Evolutionary conservation across 2,329 filamentous ascomycete species (phyloP).

Genomic region (Fusarium verrucosum): DNA sequence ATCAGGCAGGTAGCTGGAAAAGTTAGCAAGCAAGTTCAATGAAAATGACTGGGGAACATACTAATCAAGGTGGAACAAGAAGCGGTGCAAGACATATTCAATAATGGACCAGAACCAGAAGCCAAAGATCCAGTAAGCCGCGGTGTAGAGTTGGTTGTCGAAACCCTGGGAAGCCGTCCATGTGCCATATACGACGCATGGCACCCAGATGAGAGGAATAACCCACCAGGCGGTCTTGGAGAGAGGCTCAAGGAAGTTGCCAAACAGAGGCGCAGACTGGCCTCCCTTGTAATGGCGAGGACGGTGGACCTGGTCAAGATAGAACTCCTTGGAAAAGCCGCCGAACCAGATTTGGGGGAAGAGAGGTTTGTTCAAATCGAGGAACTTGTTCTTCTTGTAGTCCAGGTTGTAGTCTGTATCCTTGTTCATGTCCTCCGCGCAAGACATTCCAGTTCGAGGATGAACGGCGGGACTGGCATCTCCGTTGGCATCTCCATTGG

Average conservation of each 20-base stretch:
- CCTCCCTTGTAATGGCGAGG: constrained; percentile 96
- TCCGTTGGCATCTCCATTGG: constrained; percentile 49
- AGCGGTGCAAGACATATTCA: constrained; percentile 89
- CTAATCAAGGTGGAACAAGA: constrained; percentile 92
- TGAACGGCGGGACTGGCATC: constrained; percentile 53
- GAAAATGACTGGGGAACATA: constrained; percentile 58
- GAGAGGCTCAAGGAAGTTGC: constrained; percentile 98
- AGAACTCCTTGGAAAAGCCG: constrained; percentile 94
- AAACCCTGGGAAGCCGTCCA: constrained; percentile 72
- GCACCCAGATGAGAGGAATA: constrained; percentile 85
- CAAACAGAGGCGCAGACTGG: constrained; percentile 90
- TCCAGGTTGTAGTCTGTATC: constrained; percentile 82
- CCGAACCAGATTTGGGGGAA: constrained; percentile 88
- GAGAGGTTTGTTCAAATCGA: constrained; percentile 86
- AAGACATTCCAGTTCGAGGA: constrained; percentile 85
- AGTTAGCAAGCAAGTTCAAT: constrained; percentile 43
- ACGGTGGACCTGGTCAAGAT: constrained; percentile 93
- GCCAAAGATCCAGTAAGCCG: constrained; percentile 74
- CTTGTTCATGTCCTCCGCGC: constrained; percentile 83
- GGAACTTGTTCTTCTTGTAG: constrained; percentile 91
- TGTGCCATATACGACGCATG: constrained; percentile 78
- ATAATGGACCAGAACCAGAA: constrained; percentile 86
- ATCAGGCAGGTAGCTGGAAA: constrained; percentile 81
- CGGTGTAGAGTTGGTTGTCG: constrained; percentile 56
- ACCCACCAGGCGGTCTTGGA: constrained; percentile 96